These are phyloP conservation scores for Dissoconium aciculare DNA, from an alignment of 2,329 filamentous ascomycete genomes.

Conservation along the genomic window DNA sequence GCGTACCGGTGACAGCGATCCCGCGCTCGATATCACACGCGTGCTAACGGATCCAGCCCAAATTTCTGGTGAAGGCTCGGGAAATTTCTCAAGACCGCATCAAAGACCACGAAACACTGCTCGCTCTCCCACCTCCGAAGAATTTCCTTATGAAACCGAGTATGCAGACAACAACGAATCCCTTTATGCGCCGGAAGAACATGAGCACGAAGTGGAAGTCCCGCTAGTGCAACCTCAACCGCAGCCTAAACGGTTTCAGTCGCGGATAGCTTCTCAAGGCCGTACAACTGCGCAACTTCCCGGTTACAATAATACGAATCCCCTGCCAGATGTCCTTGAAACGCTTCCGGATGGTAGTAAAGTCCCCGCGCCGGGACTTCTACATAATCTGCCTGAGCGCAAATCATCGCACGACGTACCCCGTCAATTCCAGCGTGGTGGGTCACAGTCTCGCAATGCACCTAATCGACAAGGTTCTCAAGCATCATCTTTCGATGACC, in stretches of 20 bases:
- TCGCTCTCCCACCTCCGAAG: slow-evolving; percentile 20
- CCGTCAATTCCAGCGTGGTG: slow-evolving; percentile 20
- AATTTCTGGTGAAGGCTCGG: slow-evolving; percentile 25
- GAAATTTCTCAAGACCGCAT: slow-evolving; percentile 49
- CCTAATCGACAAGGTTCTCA: slow-evolving; percentile 21
- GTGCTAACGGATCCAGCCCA: slow-evolving; percentile 56
- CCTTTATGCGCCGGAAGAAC: slow-evolving; percentile 6
- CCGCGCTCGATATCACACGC: slow-evolving; percentile 41
- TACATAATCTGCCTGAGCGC: slow-evolving; percentile 34
- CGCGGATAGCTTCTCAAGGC: slow-evolving; percentile 40
- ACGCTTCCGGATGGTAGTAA: slow-evolving; percentile 31
- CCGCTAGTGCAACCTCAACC: slow-evolving; percentile 20
- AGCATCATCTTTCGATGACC: slow-evolving; percentile 41
- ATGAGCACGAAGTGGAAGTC: slow-evolving; percentile 8
- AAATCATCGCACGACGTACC: slow-evolving; percentile 29
- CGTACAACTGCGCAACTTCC: slow-evolving; percentile 40
- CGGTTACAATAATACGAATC: slow-evolving; percentile 27
- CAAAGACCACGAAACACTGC: slow-evolving; percentile 34
- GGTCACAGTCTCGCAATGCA: slow-evolving; percentile 20
- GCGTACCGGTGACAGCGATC: slow-evolving; percentile 25
- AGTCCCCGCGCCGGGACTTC: slow-evolving; percentile 15
- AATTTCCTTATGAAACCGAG: slow-evolving; percentile 6
- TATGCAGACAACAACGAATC: slow-evolving; percentile 4
- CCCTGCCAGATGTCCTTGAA: slow-evolving; percentile 49
- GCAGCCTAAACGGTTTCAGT: slow-evolving; percentile 37